Percentiles rank a stretch among this genome's conserved stretches.
phyloP scores from a whole-genome alignment of 305 asterid genomes.

The Solanum aculeatissimum region DNA sequence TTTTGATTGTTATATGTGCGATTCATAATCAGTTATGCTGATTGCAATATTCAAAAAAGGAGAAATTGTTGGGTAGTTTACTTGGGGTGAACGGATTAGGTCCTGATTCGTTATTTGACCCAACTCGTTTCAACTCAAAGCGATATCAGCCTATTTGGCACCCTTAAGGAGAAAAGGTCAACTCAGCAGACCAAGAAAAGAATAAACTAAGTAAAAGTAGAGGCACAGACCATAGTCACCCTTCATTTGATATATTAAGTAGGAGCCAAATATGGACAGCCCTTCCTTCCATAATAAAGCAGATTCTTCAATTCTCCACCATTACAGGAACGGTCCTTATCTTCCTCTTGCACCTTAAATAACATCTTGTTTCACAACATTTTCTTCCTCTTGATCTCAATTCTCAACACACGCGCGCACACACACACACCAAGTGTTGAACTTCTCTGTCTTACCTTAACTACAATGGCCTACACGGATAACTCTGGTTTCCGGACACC shows the following conservation, averaged over 20 bases:
- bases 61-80: too few relatives aligned
- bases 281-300: not conserved
- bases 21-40: too few relatives aligned
- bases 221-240: not conserved
- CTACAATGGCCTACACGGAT: conserved; percentile 4
- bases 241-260: not conserved
- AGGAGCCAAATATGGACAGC: not conserved
- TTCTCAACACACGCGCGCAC: not conserved
- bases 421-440: not conserved
- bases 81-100: not conserved
- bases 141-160: not conserved
- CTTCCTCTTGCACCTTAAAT: not conserved
- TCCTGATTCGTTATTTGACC: not conserved
- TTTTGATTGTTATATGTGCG: too few relatives aligned
- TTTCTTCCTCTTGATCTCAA: not conserved
- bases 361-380: not conserved
- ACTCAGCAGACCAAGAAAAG: not conserved
- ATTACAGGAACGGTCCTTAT: not conserved
- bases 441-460: not conserved
- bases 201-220: not conserved
- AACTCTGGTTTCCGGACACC: conserved; percentile 1
- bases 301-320: not conserved
- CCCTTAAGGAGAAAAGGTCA: not conserved
- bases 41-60: too few relatives aligned
- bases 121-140: not conserved